A percentile compares a stretch with the other conserved stretches of the same genome.
Evolutionary conservation across 108 stramenopile genomes (phyloP).

Genomic region (Cyclotella baltica): DNA sequence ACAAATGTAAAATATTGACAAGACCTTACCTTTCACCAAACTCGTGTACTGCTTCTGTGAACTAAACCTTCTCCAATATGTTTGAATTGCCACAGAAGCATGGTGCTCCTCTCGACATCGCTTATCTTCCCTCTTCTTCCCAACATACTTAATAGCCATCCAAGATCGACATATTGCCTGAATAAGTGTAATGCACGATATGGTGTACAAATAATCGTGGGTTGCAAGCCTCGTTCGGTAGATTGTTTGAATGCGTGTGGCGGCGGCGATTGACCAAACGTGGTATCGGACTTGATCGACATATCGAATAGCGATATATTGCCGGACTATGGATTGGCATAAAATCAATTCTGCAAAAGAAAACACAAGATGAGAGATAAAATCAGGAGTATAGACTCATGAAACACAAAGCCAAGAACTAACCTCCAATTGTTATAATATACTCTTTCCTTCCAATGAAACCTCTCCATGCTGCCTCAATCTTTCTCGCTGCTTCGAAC

Average conservation of each 20-base stretch:
- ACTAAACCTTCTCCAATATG: conserved; percentile 3
- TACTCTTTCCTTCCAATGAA: background rate
- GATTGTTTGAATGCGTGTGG: background rate
- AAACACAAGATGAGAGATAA: background rate
- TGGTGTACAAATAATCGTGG: background rate
- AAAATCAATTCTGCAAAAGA: background rate
- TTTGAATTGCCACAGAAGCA: background rate
- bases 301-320: background rate
- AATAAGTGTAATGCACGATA: background rate
- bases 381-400: background rate
- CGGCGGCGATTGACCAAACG: background rate
- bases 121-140: background rate
- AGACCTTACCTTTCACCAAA: background rate
- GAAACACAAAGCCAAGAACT: background rate
- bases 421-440: background rate
- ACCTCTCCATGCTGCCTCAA: conserved; percentile 9
- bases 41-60: background rate
- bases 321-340: conserved; percentile 7
- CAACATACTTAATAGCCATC: background rate
- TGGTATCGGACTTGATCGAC: background rate
- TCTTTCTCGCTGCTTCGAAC: background rate
- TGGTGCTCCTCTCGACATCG: background rate
- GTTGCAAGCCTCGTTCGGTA: background rate
- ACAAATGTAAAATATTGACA: background rate
- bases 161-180: background rate